Base-by-base conservation (phyloP, 345 rosid genomes). In the Rhizophora apiculata region DNA sequence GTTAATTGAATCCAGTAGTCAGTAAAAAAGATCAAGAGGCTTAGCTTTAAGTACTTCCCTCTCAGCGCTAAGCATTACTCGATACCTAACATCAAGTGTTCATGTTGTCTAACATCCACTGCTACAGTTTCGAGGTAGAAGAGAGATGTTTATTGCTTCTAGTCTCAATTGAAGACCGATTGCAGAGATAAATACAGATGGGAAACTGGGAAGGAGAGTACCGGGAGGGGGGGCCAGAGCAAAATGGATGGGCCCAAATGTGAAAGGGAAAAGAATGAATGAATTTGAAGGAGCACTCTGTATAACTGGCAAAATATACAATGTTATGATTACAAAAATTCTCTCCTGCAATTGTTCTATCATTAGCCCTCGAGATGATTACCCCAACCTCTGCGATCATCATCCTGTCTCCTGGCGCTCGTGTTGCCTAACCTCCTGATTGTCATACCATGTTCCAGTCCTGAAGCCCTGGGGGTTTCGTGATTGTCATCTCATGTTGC, bases 401-500 rank as follows among this genome's bases (percentile, higher is more conserved):
- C 37, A 13, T 27, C 18, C 21, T 34, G 19, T 24, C n/a, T 29
- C 15, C 10, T 8, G 6, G 18, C 13, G 9, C 65, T 59, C 3
- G 8, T 7, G 65, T 20, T 34, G 10, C 53, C 71, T n/a, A 53
- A 52, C 8, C 18, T 27, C 2, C 20, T 15, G 49, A 52, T 18
- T 51, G 37, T 24, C 37, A 13, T 22, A 27, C 37, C 76, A 49
- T 49, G 19, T 37, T 57, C 55, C 58, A 15, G 68, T 60, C 32
- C 49, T 51, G 16, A 51, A 19, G 34, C 53, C 16, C 1, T 7
- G 15, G 6, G 8, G 37, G 29, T 21, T 3, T 1, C 26, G 9
- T 21, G 60, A 56, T 26, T 43, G 70, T 85, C 83, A 87, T 87
- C 96, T 87, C 96, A 91, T 86, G 76, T 87, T 81, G 80, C 98